Evolutionary conservation across 208 protist species (phyloP).

Genomic region (Crithidia sp.): DNA sequence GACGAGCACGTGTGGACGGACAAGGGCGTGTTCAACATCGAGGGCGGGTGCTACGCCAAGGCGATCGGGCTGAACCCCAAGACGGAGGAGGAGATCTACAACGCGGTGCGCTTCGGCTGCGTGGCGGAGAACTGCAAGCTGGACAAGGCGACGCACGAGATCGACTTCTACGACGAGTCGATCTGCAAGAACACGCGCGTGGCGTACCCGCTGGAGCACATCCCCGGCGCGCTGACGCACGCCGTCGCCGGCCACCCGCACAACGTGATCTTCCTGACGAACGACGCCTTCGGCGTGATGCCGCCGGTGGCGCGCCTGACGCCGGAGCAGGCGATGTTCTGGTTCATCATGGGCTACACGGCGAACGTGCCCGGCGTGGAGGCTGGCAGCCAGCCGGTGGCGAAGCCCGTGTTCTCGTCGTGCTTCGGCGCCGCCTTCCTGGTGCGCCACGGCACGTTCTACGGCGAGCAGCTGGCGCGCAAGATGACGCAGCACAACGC

Average conservation of each 20-base stretch:
- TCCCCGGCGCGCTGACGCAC: slow-evolving; percentile 90
- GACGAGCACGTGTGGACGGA: slow-evolving; percentile 94
- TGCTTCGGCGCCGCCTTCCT: slow-evolving; percentile 97
- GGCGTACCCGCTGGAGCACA: slow-evolving; percentile 95
- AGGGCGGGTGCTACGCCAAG: slow-evolving; percentile 95
- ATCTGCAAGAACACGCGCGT: slow-evolving; percentile 97
- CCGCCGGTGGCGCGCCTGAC: slow-evolving; percentile 94
- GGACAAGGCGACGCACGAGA: slow-evolving; percentile 56
- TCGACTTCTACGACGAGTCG: slow-evolving; percentile 93
- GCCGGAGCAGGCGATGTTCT: slow-evolving; percentile 94
- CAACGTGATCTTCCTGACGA: slow-evolving; percentile 97
- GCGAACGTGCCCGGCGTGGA: slow-evolving; percentile 94
- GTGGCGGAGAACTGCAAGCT: slow-evolving; percentile 91
- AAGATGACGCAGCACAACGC: slow-evolving; percentile 91
- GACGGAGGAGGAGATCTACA: slow-evolving; percentile 94
- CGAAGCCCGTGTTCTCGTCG: slow-evolving; percentile 94
- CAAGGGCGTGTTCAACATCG: slow-evolving; percentile 92
- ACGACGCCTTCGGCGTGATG: slow-evolving; percentile 97
- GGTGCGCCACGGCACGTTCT: slow-evolving; percentile 95
- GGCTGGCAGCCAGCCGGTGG: slow-evolving; percentile 90
- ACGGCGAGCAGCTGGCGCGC: slow-evolving; percentile 95
- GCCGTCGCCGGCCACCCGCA: slow-evolving; percentile 87
- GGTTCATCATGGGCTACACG: slow-evolving; percentile 96
- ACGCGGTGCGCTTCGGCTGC: slow-evolving; percentile 84
- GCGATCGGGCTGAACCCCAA: slow-evolving; percentile 85